Base-by-base conservation (phyloP, 2,329 filamentous ascomycete species). In the Hymenoscyphus linearis region DNA sequence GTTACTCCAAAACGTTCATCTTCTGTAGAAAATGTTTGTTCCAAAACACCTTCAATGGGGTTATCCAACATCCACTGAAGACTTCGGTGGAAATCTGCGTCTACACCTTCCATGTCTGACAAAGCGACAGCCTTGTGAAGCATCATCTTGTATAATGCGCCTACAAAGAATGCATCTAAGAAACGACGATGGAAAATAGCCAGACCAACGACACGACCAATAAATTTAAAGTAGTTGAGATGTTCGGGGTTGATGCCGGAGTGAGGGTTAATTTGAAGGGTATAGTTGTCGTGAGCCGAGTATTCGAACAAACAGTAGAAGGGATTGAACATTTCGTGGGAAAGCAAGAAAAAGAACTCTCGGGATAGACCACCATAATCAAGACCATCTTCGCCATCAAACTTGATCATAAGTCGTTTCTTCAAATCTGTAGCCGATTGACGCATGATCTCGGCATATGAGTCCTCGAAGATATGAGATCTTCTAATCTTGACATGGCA, bases 261-360 rank as follows among this genome's bases (percentile, higher is more conserved):
- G 76, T 99, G 95, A 53, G 95, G 95, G 79, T 99, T 99, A 80
- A 99, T 99, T 78, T 99, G 95, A 60, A 99, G 88, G 34, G 95
- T 99, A 79, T 99, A 99, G 79, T 99, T 99, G 85, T 99, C 95
- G 80, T 99, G 95, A 44, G 95, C 95, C 27, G 95, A 98, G 77
- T 99, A 99, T 78, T 99, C 95, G 80, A 99, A 99, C 59, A 99
- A 82, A 75, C 95, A 99, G 80, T 99, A 99, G 79, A 99, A 99
- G 35, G 95, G 95, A 76, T 99, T 99, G 80, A 99, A 99, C 95
- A 99, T 99, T 80, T 99, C 95, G 78, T 99, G 95, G 16, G 93
- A 98, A 60, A 99, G 85, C 47, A 99, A 81, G 86, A 99, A 99
- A 82, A 99, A 99, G 81, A 99, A 99, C 77, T 99, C 95, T 84